Base-by-base conservation (phyloP, 129 eudicot genomes). In the Saussurea involucrata region DNA sequence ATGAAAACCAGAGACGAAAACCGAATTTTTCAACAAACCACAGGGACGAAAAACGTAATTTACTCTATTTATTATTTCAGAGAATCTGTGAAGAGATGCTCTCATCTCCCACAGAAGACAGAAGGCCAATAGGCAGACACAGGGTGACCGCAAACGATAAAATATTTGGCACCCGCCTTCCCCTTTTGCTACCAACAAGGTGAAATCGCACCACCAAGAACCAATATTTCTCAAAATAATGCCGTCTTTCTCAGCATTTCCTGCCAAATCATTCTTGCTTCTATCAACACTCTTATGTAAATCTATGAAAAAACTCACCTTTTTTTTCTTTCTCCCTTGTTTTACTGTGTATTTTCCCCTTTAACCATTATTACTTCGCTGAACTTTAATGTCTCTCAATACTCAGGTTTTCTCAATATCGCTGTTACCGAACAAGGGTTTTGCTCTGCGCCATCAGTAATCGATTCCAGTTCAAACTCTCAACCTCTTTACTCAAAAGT, bases 401-500 rank as follows among this genome's bases (percentile, higher is more conserved):
- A 80, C 65, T 21, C 88, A 93, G 98, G 93, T 87, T 21, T 81
- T 28, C 10, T 87, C 32, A 77, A 61, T 11, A 61, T 76, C 10
- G 83, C 78, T 28, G 72, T 77, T 72, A 28, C 89, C 77, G 74
- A 86, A 78, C 83, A 89, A 81, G 96, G 96, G 85, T 95, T 95
- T 85, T 95, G 97, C 87, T 87, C 91, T 74, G 89, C 89, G n/a
- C 86, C 96, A 49, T 78, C 86, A 9, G 63, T 85, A 69, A 86
- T 72, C 77, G 67, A 80, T 24, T 70, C 81, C 29, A 73, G 78
- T 24, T 63, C 89, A 44, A 69, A 63, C 4, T 33, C 79, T 31
- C 73, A 69, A 68, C 86, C 97, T 60, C 89, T 90, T 73, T 93
- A 93, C 68, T 87, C 87, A 79, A 95, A 92, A 83, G 96, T 84